Evolutionary conservation across 371 early-diverging fungal species (phyloP).

Genomic region (Mucor velutinosus): DNA sequence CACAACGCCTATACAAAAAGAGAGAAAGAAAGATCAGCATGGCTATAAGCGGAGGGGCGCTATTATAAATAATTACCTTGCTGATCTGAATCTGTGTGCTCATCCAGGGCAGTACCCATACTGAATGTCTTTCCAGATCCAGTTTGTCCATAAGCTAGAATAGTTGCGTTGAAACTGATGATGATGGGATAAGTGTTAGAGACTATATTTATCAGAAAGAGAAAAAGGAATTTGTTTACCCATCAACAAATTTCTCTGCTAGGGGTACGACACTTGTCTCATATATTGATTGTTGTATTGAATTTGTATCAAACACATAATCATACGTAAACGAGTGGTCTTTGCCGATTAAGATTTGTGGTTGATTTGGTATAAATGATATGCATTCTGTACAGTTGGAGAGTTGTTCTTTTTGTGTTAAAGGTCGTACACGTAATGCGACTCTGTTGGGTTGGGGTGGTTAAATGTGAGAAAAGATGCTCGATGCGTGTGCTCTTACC

Average conservation of each 20-base stretch:
- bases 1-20: constrained; percentile 70
- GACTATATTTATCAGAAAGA: background rate
- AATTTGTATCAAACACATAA: constrained; percentile 75
- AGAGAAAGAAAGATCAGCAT: no score
- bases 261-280: constrained; percentile 68
- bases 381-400: constrained; percentile 73
- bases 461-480: background rate
- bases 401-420: constrained; percentile 74
- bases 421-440: constrained; percentile 80
- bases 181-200: constrained; percentile 9
- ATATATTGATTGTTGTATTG: constrained; percentile 73
- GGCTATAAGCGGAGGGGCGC: background rate
- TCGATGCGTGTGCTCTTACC: constrained; percentile 14
- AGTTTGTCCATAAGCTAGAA: constrained; percentile 90
- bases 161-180: constrained; percentile 77
- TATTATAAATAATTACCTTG: constrained; percentile 18
- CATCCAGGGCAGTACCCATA: constrained; percentile 68
- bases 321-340: constrained; percentile 86
- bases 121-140: constrained; percentile 53
- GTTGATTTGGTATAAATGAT: constrained; percentile 60
- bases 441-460: constrained; percentile 51
- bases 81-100: constrained; percentile 32
- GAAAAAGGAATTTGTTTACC: constrained; percentile 54
- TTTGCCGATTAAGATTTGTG: constrained; percentile 65
- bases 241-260: constrained; percentile 86